A percentile compares a stretch with the other conserved stretches of the same genome.
phyloP scores from a whole-genome alignment of 306 rosid genomes.

The Fragaria nilgerrensis region DNA sequence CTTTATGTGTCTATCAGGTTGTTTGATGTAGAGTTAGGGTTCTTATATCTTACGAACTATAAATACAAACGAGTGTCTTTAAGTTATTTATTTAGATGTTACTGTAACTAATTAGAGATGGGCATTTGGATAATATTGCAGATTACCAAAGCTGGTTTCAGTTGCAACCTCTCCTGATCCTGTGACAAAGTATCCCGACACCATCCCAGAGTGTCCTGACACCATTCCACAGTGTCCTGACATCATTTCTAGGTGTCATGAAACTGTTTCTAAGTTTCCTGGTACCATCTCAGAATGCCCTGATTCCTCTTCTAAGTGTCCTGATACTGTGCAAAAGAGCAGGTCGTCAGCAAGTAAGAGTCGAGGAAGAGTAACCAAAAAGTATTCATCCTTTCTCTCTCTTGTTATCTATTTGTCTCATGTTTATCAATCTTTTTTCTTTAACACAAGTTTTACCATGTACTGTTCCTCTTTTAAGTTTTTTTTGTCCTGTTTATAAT shows the following conservation, averaged over 20 bases:
- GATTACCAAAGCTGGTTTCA: slow-evolving; percentile 18
- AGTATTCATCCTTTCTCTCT: slow-evolving; percentile 38
- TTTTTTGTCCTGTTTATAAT: background rate
- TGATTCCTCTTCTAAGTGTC: background rate
- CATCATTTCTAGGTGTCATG: background rate
- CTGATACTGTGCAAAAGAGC: slow-evolving; percentile 25
- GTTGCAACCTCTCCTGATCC: background rate
- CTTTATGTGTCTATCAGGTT: background rate
- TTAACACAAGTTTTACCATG: background rate
- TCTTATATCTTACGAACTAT: background rate
- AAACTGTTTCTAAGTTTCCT: background rate
- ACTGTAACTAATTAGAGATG: background rate
- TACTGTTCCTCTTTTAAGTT: background rate
- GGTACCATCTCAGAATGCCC: background rate
- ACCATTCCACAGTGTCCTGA: background rate
- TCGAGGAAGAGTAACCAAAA: slow-evolving; percentile 79
- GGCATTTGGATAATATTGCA: background rate
- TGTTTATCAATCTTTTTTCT: background rate
- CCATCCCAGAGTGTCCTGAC: background rate
- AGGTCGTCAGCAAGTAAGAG: slow-evolving; percentile 55
- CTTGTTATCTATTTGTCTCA: background rate
- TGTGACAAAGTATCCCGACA: background rate
- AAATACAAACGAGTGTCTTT: background rate
- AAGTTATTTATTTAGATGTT: background rate
- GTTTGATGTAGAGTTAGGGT: background rate